Conservation (phyloP, 1,139 yeast species). For the Entelexis paramagnoliae region DNA sequence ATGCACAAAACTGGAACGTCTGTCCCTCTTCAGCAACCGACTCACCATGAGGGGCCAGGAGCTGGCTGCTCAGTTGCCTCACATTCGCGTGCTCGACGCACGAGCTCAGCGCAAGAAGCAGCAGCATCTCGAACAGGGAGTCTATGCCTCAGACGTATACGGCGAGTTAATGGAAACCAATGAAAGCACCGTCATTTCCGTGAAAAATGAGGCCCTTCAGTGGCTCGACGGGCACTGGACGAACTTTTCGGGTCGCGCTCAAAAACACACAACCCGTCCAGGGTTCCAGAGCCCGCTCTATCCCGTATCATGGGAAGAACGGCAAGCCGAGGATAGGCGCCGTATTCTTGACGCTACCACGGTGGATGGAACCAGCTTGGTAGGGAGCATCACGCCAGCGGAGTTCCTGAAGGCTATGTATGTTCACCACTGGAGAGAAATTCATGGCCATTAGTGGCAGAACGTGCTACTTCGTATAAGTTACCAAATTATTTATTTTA, state of each 20-base stretch:
- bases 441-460: background rate
- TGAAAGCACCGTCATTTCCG: background rate
- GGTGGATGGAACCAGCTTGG: conserved; percentile 6
- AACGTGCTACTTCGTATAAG: background rate
- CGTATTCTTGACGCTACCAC: conserved; percentile 1
- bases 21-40: conserved; percentile 22
- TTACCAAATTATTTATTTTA: background rate
- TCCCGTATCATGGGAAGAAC: conserved; percentile 13
- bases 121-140: background rate
- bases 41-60: conserved; percentile 8
- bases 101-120: conserved; percentile 10
- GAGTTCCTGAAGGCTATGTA: conserved; percentile 18
- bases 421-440: conserved; percentile 13
- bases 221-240: conserved; percentile 21
- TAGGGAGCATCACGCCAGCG: conserved; percentile 1
- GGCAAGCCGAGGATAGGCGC: background rate
- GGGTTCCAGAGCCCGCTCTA: conserved; percentile 19
- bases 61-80: conserved; percentile 11
- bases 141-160: conserved; percentile 14
- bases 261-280: conserved; percentile 13
- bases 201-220: conserved; percentile 8
- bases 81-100: conserved; percentile 15
- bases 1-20: conserved; percentile 19
- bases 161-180: conserved; percentile 2
- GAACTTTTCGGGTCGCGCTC: background rate